Percentiles rank a stretch among this genome's conserved stretches.
Evolutionary conservation across 805 yeast species (phyloP).

Genomic region (Ogataea salicorniae): DNA sequence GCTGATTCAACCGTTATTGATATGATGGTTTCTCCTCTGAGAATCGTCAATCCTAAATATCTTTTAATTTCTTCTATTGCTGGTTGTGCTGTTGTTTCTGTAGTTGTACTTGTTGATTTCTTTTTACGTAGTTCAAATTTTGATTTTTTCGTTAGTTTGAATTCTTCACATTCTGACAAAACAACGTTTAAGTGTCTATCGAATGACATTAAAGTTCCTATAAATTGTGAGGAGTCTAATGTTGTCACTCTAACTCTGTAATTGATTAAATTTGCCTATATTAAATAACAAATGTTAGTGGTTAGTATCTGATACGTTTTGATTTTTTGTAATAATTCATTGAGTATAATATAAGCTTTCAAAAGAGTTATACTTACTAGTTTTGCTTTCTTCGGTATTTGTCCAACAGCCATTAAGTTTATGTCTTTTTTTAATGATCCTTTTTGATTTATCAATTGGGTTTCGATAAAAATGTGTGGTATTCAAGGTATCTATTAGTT

Average conservation of each 20-base stretch:
- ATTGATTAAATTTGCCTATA: conserved; percentile 59
- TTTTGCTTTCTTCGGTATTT: conserved; percentile 39
- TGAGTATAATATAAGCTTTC: not conserved
- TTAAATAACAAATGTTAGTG: not conserved
- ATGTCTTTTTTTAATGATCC: too few species aligned
- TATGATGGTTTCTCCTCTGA: conserved; percentile 85
- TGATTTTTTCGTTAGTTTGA: conserved; percentile 65
- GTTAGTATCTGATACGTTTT: not conserved
- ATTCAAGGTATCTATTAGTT: too few species aligned
- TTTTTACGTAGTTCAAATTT: conserved; percentile 27
- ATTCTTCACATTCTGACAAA: conserved; percentile 78
- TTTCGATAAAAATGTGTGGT: too few species aligned
- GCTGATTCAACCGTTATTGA: conserved; percentile 69
- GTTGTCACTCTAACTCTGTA: conserved; percentile 70
- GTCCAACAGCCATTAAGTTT: conserved; percentile 18
- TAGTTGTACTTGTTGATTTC: conserved; percentile 12
- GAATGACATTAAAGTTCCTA: conserved; percentile 81
- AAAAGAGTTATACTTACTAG: conserved; percentile 28
- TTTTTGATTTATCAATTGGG: not conserved
- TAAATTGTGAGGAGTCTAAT: conserved; percentile 69
- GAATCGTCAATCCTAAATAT: conserved; percentile 69
- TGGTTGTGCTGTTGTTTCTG: conserved; percentile 29
- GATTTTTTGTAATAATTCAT: too few species aligned
- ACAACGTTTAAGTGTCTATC: conserved; percentile 89
- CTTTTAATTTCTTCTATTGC: conserved; percentile 62